These are phyloP conservation scores for Litchi chinensis DNA, from an alignment of 345 rosid genomes.

Conservation along the genomic window DNA sequence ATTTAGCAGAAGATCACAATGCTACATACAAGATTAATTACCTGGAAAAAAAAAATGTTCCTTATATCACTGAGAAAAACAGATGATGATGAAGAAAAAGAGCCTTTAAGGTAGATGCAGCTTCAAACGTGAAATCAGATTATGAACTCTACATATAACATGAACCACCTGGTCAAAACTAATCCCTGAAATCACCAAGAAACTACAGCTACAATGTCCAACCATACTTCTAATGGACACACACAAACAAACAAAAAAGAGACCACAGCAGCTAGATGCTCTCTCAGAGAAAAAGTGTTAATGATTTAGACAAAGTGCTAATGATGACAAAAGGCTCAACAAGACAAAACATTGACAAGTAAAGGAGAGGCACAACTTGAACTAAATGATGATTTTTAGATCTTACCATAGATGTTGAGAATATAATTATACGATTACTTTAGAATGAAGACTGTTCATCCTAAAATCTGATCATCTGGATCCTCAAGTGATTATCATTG, in stretches of 20 bases:
- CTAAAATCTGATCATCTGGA: no score
- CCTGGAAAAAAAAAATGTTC: not conserved
- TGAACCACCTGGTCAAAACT: no score
- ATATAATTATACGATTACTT: no score
- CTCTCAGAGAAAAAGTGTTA: not conserved
- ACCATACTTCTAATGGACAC: not conserved
- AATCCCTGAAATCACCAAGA: no score
- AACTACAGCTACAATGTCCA: not conserved
- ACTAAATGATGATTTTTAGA: not conserved
- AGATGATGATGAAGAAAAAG: no score
- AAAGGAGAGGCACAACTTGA: not conserved
- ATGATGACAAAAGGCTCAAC: not conserved
- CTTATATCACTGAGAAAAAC: not conserved
- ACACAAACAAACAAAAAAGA: not conserved
- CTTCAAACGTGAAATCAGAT: no score
- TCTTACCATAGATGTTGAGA: slow-evolving; percentile 2
- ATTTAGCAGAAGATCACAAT: not conserved
- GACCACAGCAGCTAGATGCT: not conserved
- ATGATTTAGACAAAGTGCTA: not conserved
- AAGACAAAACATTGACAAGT: not conserved
- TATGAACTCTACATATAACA: no score
- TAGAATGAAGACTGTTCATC: no score
- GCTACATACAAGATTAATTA: not conserved
- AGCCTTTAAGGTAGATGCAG: no score
- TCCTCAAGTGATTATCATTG: no score